Conservation (phyloP, 1,284 basidiomycete species). For the Trichosporon ovoides region DNA sequence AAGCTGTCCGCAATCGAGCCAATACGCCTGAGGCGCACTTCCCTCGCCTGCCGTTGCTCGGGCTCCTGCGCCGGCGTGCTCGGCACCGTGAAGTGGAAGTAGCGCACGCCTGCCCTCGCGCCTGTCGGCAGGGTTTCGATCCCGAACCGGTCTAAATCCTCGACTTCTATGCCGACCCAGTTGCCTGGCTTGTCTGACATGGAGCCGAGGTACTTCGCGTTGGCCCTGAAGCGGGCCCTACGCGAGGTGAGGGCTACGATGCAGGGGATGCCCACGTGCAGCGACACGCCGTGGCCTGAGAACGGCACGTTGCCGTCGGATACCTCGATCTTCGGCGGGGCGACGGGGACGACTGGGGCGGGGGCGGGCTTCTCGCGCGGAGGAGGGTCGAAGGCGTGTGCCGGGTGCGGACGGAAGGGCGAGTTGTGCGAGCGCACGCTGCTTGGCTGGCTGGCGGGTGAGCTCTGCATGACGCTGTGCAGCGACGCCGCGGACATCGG, state of each 20-base stretch:
- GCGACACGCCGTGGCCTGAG: constrained; percentile 57
- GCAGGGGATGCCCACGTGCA: constrained; percentile 85
- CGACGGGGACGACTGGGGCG: constrained; percentile 3
- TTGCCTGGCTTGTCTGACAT: constrained; percentile 66
- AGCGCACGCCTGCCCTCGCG: constrained; percentile 27
- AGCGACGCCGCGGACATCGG: not conserved
- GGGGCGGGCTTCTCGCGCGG: constrained; percentile 16
- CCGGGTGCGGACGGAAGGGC: constrained; percentile 45
- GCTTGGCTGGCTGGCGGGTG: constrained; percentile 9
- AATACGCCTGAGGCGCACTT: constrained; percentile 22
- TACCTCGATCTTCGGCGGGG: constrained; percentile 11
- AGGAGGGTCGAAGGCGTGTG: constrained; percentile 43
- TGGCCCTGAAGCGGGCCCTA: constrained; percentile 74
- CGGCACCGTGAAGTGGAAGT: constrained; percentile 32
- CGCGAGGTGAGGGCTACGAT: constrained; percentile 66
- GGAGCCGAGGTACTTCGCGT: constrained; percentile 80
- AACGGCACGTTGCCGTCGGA: constrained; percentile 20
- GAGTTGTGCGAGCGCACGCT: constrained; percentile 1
- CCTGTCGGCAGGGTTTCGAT: constrained; percentile 29
- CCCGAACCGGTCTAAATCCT: constrained; percentile 54
- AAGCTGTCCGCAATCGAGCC: constrained; percentile 24
- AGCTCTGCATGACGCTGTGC: not conserved
- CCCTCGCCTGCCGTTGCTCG: not conserved
- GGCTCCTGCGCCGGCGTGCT: not conserved
- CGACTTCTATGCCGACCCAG: constrained; percentile 89